A percentile compares a stretch with the other conserved stretches of the same genome.
These are phyloP conservation scores for Trichoderma asperellum DNA, from an alignment of 2,329 filamentous ascomycete species.

Conservation along the genomic window DNA sequence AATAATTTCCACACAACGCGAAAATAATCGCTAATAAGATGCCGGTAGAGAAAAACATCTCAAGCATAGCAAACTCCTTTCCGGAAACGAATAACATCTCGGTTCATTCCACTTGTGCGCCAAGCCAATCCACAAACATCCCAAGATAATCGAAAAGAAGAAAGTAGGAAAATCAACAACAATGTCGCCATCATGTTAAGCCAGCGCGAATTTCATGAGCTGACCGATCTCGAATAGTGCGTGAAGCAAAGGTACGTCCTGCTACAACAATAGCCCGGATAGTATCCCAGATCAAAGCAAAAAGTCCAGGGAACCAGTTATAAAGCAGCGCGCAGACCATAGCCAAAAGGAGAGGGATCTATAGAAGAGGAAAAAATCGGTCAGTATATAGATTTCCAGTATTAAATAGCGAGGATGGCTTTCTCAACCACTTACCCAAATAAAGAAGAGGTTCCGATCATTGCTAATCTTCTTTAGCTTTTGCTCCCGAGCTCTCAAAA, in stretches of 20 bases:
- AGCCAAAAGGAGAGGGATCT: conserved; percentile 56
- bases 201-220: conserved; percentile 33
- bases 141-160: not conserved
- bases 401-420: not conserved
- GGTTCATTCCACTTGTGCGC: not conserved
- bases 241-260: conserved; percentile 33
- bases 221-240: conserved; percentile 36
- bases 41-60: not conserved
- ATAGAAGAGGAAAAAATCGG: conserved; percentile 30
- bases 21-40: not conserved
- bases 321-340: conserved; percentile 56
- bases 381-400: not conserved
- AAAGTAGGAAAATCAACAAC: not conserved
- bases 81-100: not conserved
- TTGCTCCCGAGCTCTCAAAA: conserved; percentile 63
- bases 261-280: conserved; percentile 40
- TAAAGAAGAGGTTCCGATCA: conserved; percentile 68
- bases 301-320: conserved; percentile 55
- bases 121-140: not conserved
- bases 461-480: conserved; percentile 66
- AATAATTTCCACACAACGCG: not conserved
- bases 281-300: conserved; percentile 43
- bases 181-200: conserved; percentile 32
- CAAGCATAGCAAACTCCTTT: not conserved
- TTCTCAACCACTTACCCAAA: conserved; percentile 63